A percentile compares a stretch with the other conserved stretches of the same genome.
Evolutionary conservation across 2,329 filamentous ascomycete genomes (phyloP).

Genomic region (Scopulariopsis brevicaulis): DNA sequence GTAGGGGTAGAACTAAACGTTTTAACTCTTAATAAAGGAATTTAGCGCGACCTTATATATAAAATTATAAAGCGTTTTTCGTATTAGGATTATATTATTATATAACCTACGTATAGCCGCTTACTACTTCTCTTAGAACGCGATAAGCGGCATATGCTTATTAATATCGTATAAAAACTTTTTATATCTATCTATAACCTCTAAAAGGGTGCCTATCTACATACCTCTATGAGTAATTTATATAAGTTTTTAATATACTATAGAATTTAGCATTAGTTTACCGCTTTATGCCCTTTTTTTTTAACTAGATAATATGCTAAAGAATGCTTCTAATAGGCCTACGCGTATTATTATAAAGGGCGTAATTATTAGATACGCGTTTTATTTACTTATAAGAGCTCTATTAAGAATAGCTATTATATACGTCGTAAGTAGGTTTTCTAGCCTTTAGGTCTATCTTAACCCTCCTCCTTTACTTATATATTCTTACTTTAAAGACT

Average conservation of each 20-base stretch:
- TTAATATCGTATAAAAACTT: background rate
- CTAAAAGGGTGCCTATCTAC: background rate
- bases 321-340: no score
- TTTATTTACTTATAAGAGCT: background rate
- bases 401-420: background rate
- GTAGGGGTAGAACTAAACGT: background rate
- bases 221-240: background rate
- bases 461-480: no score
- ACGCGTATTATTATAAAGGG: no score
- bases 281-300: background rate
- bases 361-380: no score
- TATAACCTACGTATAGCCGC: background rate
- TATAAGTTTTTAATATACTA: background rate
- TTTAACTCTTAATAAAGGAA: background rate
- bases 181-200: background rate
- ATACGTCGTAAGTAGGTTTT: background rate
- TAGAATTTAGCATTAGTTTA: background rate
- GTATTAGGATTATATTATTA: background rate
- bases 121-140: background rate
- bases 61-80: background rate
- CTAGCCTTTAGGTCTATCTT: background rate
- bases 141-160: background rate
- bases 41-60: background rate
- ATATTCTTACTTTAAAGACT: no score
- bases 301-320: no score